These are phyloP conservation scores for Rhynchospora breviuscula DNA, from an alignment of 176 grass and related monocot genomes.

Conservation along the genomic window DNA sequence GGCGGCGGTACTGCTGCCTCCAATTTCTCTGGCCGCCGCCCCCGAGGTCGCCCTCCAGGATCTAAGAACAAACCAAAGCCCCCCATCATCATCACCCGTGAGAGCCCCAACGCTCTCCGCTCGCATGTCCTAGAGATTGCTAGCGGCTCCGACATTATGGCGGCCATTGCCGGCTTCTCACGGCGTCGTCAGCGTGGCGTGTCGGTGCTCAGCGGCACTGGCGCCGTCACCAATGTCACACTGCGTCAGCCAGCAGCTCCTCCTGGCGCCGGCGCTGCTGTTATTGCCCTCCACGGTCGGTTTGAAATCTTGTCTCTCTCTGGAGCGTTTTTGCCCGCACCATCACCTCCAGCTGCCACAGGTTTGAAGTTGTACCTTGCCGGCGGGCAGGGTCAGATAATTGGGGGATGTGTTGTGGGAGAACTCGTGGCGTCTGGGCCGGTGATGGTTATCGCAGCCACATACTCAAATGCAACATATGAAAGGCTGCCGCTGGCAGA, in stretches of 20 bases:
- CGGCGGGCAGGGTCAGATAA: conserved; percentile 77
- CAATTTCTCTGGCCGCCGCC: conserved; percentile 31
- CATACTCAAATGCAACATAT: conserved; percentile 82
- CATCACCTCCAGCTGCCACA: conserved; percentile 54
- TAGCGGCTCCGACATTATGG: conserved; percentile 81
- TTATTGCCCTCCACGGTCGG: conserved; percentile 50
- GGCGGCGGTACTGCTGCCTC: neutral
- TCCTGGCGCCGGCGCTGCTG: conserved; percentile 21
- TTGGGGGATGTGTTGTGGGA: conserved; percentile 76
- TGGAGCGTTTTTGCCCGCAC: conserved; percentile 73
- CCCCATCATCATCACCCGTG: conserved; percentile 65
- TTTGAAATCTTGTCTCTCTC: conserved; percentile 84
- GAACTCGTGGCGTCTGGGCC: conserved; percentile 71
- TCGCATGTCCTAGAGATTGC: conserved; percentile 93
- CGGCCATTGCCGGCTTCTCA: conserved; percentile 64
- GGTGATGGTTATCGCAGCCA: conserved; percentile 91
- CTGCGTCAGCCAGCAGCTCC: conserved; percentile 53
- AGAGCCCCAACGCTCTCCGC: conserved; percentile 81
- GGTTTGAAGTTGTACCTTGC: conserved; percentile 75
- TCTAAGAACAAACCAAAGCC: conserved; percentile 96
- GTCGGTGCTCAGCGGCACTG: conserved; percentile 74
- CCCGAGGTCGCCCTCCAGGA: conserved; percentile 72
- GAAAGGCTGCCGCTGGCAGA: conserved; percentile 76
- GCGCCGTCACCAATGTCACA: conserved; percentile 64
- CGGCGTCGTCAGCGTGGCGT: conserved; percentile 71